Conservation (phyloP, 495 filamentous ascomycete species). For the Hypoxylon fuscum region DNA sequence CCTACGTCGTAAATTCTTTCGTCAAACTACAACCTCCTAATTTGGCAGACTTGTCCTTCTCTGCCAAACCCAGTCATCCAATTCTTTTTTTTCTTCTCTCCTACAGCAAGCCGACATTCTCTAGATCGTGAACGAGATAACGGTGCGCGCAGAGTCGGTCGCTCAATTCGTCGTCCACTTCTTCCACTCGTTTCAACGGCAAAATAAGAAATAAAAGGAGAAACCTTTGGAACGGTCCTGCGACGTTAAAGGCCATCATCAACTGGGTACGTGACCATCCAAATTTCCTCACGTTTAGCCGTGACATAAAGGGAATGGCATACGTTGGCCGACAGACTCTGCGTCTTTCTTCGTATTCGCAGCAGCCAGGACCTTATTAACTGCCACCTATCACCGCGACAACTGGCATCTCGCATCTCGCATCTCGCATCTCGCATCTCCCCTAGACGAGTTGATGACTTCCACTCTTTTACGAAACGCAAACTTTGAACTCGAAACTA, state of each 20-base stretch:
- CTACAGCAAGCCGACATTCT: slow-evolving; percentile 32
- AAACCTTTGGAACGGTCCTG: slow-evolving; percentile 19
- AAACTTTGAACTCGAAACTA: slow-evolving; percentile 14
- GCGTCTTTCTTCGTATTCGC: neutral
- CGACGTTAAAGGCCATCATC: slow-evolving; percentile 27
- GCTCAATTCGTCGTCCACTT: slow-evolving; percentile 12
- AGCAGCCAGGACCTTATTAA: neutral
- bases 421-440: neutral
- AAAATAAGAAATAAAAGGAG: no score
- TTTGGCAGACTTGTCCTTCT: slow-evolving; percentile 33
- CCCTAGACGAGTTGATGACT: slow-evolving; percentile 11
- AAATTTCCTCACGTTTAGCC: neutral
- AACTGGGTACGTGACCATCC: slow-evolving; percentile 29
- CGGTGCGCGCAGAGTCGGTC: slow-evolving; percentile 28
- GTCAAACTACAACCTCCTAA: slow-evolving; percentile 36
- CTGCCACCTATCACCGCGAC: slow-evolving; percentile 1
- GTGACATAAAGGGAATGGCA: neutral
- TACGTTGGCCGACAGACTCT: no score
- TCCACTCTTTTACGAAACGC: slow-evolving; percentile 7
- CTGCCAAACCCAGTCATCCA: slow-evolving; percentile 26
- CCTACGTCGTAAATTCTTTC: slow-evolving; percentile 33
- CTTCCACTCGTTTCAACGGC: slow-evolving; percentile 34
- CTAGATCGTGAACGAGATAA: slow-evolving; percentile 30
- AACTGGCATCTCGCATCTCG: neutral
- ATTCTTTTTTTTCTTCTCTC: slow-evolving; percentile 23